phyloP scores from a whole-genome alignment of 257 asterid genomes.

The Agastache rugosa region DNA sequence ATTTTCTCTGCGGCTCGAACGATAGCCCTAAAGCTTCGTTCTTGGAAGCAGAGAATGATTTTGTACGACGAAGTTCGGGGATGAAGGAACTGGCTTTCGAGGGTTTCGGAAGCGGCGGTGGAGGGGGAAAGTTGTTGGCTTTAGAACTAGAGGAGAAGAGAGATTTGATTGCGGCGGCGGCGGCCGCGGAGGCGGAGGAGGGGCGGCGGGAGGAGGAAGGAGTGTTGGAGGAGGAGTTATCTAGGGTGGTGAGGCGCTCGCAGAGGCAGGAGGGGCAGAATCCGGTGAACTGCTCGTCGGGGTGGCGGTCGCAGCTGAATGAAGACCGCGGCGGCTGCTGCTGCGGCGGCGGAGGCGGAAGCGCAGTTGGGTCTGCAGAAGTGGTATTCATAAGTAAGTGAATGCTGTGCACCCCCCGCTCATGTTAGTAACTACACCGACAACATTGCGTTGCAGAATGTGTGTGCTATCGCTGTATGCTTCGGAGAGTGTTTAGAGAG shows the following conservation, averaged over 20 bases:
- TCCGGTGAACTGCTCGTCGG: slow-evolving; percentile 75
- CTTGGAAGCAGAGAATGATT: slow-evolving; percentile 85
- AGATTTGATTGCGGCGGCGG: slow-evolving; percentile 72
- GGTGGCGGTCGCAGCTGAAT: slow-evolving; percentile 90
- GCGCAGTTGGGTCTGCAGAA: slow-evolving; percentile 72
- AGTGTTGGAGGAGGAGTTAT: slow-evolving; percentile 61
- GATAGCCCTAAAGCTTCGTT: slow-evolving; percentile 70
- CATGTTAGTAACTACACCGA: slow-evolving; percentile 42
- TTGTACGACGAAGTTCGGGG: slow-evolving; percentile 83
- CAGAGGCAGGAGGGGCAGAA: slow-evolving; percentile 92
- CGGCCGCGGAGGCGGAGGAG: slow-evolving; percentile 69
- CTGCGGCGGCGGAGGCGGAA: slow-evolving; percentile 77
- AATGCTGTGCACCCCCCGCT: slow-evolving; percentile 49
- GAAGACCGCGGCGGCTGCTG: slow-evolving; percentile 84
- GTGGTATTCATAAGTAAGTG: slow-evolving; percentile 70
- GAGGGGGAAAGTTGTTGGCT: slow-evolving; percentile 40
- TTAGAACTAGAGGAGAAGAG: slow-evolving; percentile 52
- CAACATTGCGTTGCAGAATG: slow-evolving; percentile 30
- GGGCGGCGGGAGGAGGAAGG: slow-evolving; percentile 83
- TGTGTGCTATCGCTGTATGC: slow-evolving; percentile 2
- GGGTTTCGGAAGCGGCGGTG: slow-evolving; percentile 54
- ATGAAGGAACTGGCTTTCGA: slow-evolving; percentile 53
- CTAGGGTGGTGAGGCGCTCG: slow-evolving; percentile 83
- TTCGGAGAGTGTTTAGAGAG: slow-evolving; percentile 30
- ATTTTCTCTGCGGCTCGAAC: slow-evolving; percentile 84